Base-by-base conservation (phyloP, 2,329 filamentous ascomycete species). In the Cercospora brassicicola region DNA sequence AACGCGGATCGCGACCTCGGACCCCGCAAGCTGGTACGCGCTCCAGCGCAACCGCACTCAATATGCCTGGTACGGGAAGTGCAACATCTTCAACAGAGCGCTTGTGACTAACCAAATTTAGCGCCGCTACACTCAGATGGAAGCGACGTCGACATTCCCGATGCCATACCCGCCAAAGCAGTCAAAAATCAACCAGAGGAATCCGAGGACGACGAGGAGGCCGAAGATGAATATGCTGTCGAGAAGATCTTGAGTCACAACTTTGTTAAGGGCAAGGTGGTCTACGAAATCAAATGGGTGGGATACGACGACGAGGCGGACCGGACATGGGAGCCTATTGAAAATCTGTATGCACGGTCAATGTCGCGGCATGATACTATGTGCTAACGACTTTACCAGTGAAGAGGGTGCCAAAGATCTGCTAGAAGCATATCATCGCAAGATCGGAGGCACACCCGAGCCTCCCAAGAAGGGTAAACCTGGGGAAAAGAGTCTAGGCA, bases 201-300 rank as follows among this genome's bases (percentile, higher is more conserved):
- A 9, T 80, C 80, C 0, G 78, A 79, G 11, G 76, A 78, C 11
- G 81, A 79, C 4, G 80, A 85, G 23, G 82, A 84, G 33, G 87
- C 83, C 2, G 84, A 77, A 33, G 66, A 64, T 71, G 92, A 90
- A 75, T 94, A 86, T 74, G 86, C 92, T 13, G 91, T 95, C 4
- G 91, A 94, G 76, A 86, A 87, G 73, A 93, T 95, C 73, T 76
- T 89, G 56, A 84, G 81, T 33, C 92, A 94, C 79, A 84, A 86
- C 64, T 83, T 90, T 55, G 83, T 86, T 9, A 67, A 87, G 81
- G 86, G 86, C 20, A 77, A 78, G 4, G 74, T 89, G 0, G 84
- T 84, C 57, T 93, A 90, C 75, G 84, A 90, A 62, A 90, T 95
- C 39, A 93, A 94, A 75, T 95, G 92, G 92, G 87, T 91, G 71